Base-by-base conservation (phyloP, 208 protist genomes). In the Angomonas desouzai region DNA sequence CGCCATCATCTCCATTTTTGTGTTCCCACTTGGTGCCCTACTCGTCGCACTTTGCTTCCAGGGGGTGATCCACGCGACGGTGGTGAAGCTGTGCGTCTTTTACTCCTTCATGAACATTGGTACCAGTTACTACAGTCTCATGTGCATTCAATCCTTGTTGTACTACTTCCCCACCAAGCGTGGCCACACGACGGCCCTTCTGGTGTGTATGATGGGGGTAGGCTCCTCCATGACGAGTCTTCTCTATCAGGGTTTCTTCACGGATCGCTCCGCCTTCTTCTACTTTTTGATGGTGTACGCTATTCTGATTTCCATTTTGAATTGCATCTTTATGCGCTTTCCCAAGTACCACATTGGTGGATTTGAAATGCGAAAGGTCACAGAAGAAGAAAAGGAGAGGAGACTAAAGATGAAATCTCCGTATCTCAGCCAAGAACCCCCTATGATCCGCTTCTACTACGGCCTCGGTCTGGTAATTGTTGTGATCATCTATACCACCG, bases 191-290 rank as follows among this genome's bases (percentile, higher is more conserved):
- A 70, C 80, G n/a, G 81, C 77, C 18, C 59, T 88, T 30, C 61
- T 81, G 32, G 83, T 83, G 48, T 78, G 73, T 25, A 76, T 77
- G 66, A 78, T 74, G 25, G 81, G 81, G 20, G 64, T 88, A 13
- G 81, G 81, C 23, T 71, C 70, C 32, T 75, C 76, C 34, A 81
- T 88, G 49, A 33, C 81, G 16, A 75, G 74, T 7, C 70, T 53
- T 16, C 72, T 83, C 47, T 71, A 78, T 48, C 30, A 70, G 9
- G 81, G 70, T n/a, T 84, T 79, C 68, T 87, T 87, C 49, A 53
- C 43, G 40, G 47, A 72, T 6, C 48, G 62, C 0, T 61, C 45
- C 28, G 32, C 63, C 48, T 81, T 74, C 47, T 77, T 90, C 56
- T 86, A 77, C 68, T 84, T 87, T 58, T 63, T 90, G 51, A 59